These are phyloP conservation scores for Gynandropsis gynandra DNA, from an alignment of 345 rosid species.

Conservation along the genomic window DNA sequence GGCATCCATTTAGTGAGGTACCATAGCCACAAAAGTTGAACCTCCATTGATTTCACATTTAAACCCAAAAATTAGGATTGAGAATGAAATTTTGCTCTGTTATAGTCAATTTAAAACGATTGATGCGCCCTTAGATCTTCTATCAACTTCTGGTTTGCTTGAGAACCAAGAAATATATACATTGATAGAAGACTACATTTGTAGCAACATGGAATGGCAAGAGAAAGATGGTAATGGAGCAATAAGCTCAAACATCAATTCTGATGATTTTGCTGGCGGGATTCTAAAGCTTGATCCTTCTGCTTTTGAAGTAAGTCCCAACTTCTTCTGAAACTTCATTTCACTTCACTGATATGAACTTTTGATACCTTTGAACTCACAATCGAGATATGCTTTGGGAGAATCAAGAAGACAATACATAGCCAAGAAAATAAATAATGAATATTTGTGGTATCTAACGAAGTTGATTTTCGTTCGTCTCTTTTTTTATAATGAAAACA, in stretches of 20 bases:
- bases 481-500: background rate
- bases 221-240: constrained; percentile 32
- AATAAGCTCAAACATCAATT: constrained; percentile 38
- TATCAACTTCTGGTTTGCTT: constrained; percentile 33
- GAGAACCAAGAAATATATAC: constrained; percentile 31
- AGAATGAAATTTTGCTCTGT: too few relatives aligned
- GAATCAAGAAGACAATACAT: too few relatives aligned
- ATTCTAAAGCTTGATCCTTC: constrained; percentile 70
- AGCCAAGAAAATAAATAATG: too few relatives aligned
- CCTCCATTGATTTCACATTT: constrained; percentile 7
- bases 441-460: too few relatives aligned
- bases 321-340: background rate
- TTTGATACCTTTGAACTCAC: too few relatives aligned
- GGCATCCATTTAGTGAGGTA: constrained; percentile 84
- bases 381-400: too few relatives aligned
- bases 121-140: constrained; percentile 38
- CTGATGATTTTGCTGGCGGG: constrained; percentile 60
- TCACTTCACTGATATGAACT: background rate
- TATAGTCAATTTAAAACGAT: too few relatives aligned
- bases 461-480: background rate
- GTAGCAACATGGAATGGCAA: constrained; percentile 39
- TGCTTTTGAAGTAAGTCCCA: constrained; percentile 52
- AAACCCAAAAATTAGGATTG: too few relatives aligned
- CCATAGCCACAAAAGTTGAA: background rate
- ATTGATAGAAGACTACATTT: too few relatives aligned